These are phyloP conservation scores for Saturnispora serradocipensis DNA, from an alignment of 805 yeast genomes.

Conservation along the genomic window DNA sequence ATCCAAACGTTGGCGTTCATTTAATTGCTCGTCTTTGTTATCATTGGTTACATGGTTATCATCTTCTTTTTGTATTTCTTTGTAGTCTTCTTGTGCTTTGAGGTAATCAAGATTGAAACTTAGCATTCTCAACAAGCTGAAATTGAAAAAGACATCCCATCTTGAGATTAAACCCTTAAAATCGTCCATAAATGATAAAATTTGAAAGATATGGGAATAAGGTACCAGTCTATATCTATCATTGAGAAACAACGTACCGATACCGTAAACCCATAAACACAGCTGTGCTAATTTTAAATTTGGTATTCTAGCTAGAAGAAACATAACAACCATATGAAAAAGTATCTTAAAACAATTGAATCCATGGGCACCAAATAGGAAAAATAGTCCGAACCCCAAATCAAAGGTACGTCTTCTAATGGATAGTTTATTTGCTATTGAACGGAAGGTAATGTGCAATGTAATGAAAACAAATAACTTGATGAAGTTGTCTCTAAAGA, in stretches of 20 bases:
- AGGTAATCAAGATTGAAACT: slow-evolving; percentile 76
- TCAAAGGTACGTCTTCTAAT: slow-evolving; percentile 57
- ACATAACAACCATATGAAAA: slow-evolving; percentile 49
- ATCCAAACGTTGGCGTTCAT: slow-evolving; percentile 57
- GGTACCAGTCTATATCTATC: slow-evolving; percentile 51
- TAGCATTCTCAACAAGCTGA: slow-evolving; percentile 74
- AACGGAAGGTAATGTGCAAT: slow-evolving; percentile 47
- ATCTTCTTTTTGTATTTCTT: neutral
- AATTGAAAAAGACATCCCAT: slow-evolving; percentile 96
- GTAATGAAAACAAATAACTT: slow-evolving; percentile 46
- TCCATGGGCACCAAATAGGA: slow-evolving; percentile 73
- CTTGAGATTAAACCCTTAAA: slow-evolving; percentile 72
- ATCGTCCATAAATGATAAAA: slow-evolving; percentile 45
- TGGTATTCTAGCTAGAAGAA: slow-evolving; percentile 34
- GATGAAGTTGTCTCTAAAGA: slow-evolving; percentile 74
- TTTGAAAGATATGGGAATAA: slow-evolving; percentile 23
- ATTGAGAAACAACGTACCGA: slow-evolving; percentile 70
- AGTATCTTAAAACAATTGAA: slow-evolving; percentile 55
- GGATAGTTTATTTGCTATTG: slow-evolving; percentile 20
- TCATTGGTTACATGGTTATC: neutral
- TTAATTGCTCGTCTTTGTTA: slow-evolving; percentile 19
- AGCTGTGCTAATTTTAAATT: slow-evolving; percentile 32
- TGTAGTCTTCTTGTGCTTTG: slow-evolving; percentile 26
- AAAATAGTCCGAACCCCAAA: slow-evolving; percentile 56
- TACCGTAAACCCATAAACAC: slow-evolving; percentile 68